These are phyloP conservation scores for Plasmopara halstedii DNA, from an alignment of 352 stramenopile genomes.

Conservation along the genomic window DNA sequence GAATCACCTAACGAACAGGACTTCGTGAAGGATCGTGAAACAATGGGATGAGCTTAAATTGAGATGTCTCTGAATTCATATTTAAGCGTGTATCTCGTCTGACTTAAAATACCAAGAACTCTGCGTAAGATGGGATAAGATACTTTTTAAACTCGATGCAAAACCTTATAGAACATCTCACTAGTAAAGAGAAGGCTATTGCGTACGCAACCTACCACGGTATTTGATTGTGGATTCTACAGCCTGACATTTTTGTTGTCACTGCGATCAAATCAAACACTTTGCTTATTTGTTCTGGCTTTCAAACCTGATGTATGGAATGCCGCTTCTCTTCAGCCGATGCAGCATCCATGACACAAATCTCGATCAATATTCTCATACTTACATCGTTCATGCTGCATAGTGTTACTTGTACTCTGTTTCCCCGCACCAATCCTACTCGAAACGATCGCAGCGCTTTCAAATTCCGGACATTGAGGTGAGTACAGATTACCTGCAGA, in stretches of 20 bases:
- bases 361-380: conserved; percentile 60
- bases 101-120: too few relatives aligned
- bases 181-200: conserved; percentile 86
- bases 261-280: conserved; percentile 87
- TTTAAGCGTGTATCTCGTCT: too few relatives aligned
- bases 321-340: conserved; percentile 54
- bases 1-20: too few relatives aligned
- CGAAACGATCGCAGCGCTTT: conserved; percentile 86
- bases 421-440: conserved; percentile 84
- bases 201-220: conserved; percentile 60
- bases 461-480: conserved; percentile 56
- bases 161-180: conserved; percentile 9
- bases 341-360: conserved; percentile 66
- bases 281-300: conserved; percentile 83
- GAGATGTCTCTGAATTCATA: too few relatives aligned
- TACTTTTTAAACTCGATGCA: conserved; percentile 37
- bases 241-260: conserved; percentile 68
- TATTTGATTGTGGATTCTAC: conserved; percentile 67
- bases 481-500: conserved; percentile 50
- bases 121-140: too few relatives aligned
- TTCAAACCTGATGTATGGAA: conserved; percentile 68
- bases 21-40: too few relatives aligned
- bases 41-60: too few relatives aligned
- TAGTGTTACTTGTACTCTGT: conserved; percentile 59
- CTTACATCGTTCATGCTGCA: conserved; percentile 60